Conservation (phyloP, 2,329 filamentous ascomycete species). For the Penicillium sp. region DNA sequence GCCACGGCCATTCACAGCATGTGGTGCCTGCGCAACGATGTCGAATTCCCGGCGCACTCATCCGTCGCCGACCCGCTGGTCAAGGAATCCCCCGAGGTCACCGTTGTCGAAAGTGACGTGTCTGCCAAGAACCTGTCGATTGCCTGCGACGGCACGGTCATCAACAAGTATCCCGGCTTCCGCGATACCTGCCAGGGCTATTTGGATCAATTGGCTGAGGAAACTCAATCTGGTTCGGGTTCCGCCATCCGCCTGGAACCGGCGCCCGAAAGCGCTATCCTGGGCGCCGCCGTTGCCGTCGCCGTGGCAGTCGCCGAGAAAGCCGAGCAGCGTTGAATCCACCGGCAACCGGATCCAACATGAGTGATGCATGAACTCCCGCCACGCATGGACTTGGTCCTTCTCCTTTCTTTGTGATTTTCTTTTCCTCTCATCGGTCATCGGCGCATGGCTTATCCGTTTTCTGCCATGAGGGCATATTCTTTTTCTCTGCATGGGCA, state of each 20-base stretch:
- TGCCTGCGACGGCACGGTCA: constrained; percentile 53
- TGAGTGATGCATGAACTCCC: constrained; percentile 11
- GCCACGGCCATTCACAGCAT: constrained; percentile 62
- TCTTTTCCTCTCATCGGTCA: constrained; percentile 12
- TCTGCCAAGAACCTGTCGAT: constrained; percentile 41
- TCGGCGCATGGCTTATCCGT: constrained; percentile 14
- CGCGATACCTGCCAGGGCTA: constrained; percentile 44
- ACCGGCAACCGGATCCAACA: not conserved
- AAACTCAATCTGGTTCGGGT: constrained; percentile 23
- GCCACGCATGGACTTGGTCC: constrained; percentile 13
- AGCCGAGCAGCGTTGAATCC: constrained; percentile 3
- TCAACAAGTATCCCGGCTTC: constrained; percentile 53
- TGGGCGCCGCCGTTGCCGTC: constrained; percentile 49
- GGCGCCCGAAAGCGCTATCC: constrained; percentile 45
- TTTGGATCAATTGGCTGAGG: constrained; percentile 41
- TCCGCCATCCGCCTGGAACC: constrained; percentile 41
- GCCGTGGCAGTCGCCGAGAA: constrained; percentile 41
- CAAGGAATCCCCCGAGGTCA: constrained; percentile 35
- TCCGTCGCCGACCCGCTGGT: constrained; percentile 20
- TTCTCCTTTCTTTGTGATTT: constrained; percentile 17
- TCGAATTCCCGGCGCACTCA: constrained; percentile 40
- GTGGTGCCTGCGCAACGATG: constrained; percentile 54
- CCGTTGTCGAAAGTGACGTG: constrained; percentile 33
- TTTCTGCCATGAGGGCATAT: not conserved
- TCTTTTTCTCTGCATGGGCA: constrained; percentile 7